Evolutionary conservation across 1,284 basidiomycete genomes (phyloP), one percentile per base, ranked within the genome.

Genomic region (Ganoderma sp.): DNA sequence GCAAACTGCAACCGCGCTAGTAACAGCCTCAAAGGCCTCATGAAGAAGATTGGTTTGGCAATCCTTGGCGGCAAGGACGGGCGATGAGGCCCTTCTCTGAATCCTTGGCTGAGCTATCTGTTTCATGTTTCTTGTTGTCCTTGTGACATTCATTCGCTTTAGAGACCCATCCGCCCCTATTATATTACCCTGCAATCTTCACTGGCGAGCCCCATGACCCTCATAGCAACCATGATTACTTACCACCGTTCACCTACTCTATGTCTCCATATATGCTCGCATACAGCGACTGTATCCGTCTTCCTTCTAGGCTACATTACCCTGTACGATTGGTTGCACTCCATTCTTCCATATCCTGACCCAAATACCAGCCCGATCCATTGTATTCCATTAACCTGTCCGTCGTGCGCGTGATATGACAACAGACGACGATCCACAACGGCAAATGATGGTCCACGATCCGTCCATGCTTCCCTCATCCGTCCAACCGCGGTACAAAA

Each of bases 1-100:
- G 81, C 81, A 10, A 91, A 92, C 74, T 95, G 93, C 75, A 92
- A 95, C 78, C 91, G 94, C 76, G 91, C 91, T 43, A 96, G 94
- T 68, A 95, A 93, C 78, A 95, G 90, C 60, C 81, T 98, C 73
- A 96, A 95, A 80, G 90, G 89, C 0, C 81, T 96, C 75, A 81
- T 97, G 78, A 93, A 91, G 83, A 94, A 92, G 81, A 85, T 95
- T 39, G 90, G 93, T 75, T 76, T 80, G 17, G 73, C 75, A 9
- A 68, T 79, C 3, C 72, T 80, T 15, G 73, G 75, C 14, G 70
- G 73, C 2, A 74, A 74, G 54, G 71, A 69, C n/a, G 67, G 64
- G 32, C 65, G 70, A 65, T 69, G 50, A 67, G 14, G n/a, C 9
- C 12, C 1, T 2, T 32, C 32, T 32, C 32, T 32, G 32, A 15